Base-by-base conservation (phyloP, 331 rosid genomes). In the Spiraea crenata region DNA sequence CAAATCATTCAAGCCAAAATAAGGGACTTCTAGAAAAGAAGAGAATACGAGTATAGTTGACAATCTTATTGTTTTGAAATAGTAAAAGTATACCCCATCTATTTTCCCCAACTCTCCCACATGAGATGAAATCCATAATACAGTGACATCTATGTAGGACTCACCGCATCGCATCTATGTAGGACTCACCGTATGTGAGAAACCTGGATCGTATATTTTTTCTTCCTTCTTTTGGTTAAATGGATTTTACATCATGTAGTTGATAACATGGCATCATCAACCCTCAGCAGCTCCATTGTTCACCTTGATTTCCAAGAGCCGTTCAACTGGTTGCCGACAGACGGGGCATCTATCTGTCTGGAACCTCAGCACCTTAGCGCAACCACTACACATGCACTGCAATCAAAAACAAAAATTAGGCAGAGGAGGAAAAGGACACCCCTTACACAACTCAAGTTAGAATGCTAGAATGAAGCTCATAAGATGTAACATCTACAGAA, bases 381-480 rank as follows among this genome's bases (percentile, higher is more conserved):
- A 84, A 59, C 80, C 83, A 50, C 85, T 84, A 73, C 83, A 84
- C 85, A 84, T 77, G 75, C 85, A 84, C 88, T 84, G 81, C 77
- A 84, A 41, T 20, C 61, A 51, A 46, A 48, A 13, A 68, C 16
- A 35, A 61, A 63, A 67, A 70, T 44, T 67, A 51, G 47, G 62
- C 70, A 70, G 17, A 71, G 40, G n/a, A 74, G 10, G 15, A 16
- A 47, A 13, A 6, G 25, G 35, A 38, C 7, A 10, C 10, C 41
- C 55, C 34, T 63, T 35, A 0, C 0, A 4, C 61, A 19, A 50
- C 6, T 67, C 52, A 47, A 38, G 51, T 72, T 67, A 25, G 49
- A 50, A 8, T 17, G 47, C 48, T n/a, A 62, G 61, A 35, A 70
- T 42, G 35, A 34, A 34, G 45, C n/a, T 35, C 34, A 16, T 7